phyloP scores from a whole-genome alignment of 257 asterid species.

The Voacanga thouarsii region DNA sequence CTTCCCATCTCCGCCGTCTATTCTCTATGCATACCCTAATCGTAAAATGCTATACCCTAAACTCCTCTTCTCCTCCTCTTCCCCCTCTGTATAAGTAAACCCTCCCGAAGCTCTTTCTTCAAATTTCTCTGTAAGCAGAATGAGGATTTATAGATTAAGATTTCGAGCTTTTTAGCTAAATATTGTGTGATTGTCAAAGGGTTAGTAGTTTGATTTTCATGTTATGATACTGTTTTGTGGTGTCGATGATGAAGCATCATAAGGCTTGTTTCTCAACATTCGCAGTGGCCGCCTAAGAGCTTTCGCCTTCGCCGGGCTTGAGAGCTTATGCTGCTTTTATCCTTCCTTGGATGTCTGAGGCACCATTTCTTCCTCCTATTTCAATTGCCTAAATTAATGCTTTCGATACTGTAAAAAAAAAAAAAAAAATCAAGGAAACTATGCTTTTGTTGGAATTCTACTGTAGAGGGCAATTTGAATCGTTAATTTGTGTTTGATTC shows the following conservation, averaged over 20 bases:
- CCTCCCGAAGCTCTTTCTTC: neutral
- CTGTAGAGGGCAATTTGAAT: no score
- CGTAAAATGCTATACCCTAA: constrained; percentile 29
- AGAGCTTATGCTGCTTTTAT: constrained; percentile 46
- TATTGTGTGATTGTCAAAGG: neutral
- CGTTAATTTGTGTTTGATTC: neutral
- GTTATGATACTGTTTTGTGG: neutral
- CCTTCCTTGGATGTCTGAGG: constrained; percentile 65
- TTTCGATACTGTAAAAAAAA: no score
- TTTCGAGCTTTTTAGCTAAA: neutral
- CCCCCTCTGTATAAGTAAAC: constrained; percentile 13
- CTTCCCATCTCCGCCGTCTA: constrained; percentile 7
- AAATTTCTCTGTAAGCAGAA: neutral
- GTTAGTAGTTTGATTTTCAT: neutral
- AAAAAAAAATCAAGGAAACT: no score
- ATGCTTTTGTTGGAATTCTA: no score
- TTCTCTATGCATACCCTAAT: neutral
- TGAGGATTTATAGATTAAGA: neutral
- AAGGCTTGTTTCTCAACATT: constrained; percentile 65
- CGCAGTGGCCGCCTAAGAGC: constrained; percentile 65
- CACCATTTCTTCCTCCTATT: neutral
- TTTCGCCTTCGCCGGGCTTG: constrained; percentile 61
- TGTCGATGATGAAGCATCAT: constrained; percentile 36
- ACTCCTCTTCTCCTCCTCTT: neutral
- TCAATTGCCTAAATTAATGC: neutral